Percentiles rank a stretch among this genome's conserved stretches.
Conservation (phyloP, 495 filamentous ascomycete species). For the Pyrenopolyporus hunteri region DNA sequence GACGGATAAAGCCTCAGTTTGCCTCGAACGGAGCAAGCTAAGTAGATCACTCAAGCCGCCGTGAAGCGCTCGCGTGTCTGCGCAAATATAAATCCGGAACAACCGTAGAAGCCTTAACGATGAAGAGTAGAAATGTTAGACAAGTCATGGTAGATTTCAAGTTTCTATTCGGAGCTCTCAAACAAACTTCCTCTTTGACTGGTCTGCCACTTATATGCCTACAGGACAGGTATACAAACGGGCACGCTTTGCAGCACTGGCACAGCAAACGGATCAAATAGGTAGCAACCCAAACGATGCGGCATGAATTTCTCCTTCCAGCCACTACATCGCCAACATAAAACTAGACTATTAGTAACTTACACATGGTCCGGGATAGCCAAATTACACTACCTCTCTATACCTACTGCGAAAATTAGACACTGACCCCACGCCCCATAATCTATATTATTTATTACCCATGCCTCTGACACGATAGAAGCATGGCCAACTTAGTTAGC, state of each 20-base stretch:
- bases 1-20: not conserved
- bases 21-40: not conserved
- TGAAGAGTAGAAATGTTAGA: not conserved
- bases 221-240: conserved; percentile 18
- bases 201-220: not conserved
- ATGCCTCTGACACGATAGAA: not conserved
- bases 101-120: not conserved
- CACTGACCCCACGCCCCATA: too few relatives aligned
- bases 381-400: not conserved
- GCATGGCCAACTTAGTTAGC: not conserved
- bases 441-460: too few relatives aligned
- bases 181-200: not conserved
- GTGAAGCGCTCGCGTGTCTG: not conserved
- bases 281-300: conserved; percentile 11
- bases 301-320: not conserved
- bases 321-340: not conserved
- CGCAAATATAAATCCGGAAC: not conserved
- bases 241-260: not conserved
- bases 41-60: not conserved
- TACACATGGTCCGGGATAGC: not conserved
- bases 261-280: conserved; percentile 21
- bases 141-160: not conserved
- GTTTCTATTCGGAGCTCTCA: not conserved
- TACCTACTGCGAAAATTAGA: too few relatives aligned
- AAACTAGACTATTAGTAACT: not conserved